Evolutionary conservation across 768 basidiomycete genomes (phyloP), one percentile per base, ranked within the genome.

Genomic region (Albatrellus ellisii): DNA sequence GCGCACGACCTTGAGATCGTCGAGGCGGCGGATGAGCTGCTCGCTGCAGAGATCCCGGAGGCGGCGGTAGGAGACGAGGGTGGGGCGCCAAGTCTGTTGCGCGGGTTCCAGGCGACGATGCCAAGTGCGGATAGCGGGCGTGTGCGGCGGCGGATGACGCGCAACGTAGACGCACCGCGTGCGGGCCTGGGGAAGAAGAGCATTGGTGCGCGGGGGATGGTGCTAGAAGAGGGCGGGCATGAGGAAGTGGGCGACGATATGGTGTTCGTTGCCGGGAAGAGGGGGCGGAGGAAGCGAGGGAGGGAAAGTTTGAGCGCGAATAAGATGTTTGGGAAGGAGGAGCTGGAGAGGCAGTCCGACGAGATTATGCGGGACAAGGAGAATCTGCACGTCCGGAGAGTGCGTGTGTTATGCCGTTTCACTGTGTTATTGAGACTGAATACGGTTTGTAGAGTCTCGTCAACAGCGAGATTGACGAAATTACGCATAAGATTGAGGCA

Each of bases 51-150:
- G 25, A 72, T 90, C 2, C 86, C 86, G 2, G 84, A 87, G 50
- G 72, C 73, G 12, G 73, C 75, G 11, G 72, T 86, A 2, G 82
- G 84, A 3, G 83, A 87, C 48, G 70, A 72, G 9, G 76, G 75
- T 14, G 69, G 72, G 12, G 73, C 76, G 52, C 78, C 91, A 39
- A 87, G 85, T 52, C 67, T 98, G 26, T 63, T 95, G 31, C 76
- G 82, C 34, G 94, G 94, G 0, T 98, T 97, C 61, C 83, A 87
- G 54, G 94, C 94, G 14, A 97, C 94, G 2, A 84, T 95, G 32
- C 94, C 94, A 10, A 85, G 83, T 55, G 75, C 91, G 28, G 83
- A 89, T 51, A 72, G 77, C 55, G 71, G 86, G 41, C 79, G 83
- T 47, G 67, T 75, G 11, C 67, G 90, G 46, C 62, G 91, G 48